Evolutionary conservation across 2,329 filamentous ascomycete genomes (phyloP).

Genomic region (Pseudopithomyces maydicus): DNA sequence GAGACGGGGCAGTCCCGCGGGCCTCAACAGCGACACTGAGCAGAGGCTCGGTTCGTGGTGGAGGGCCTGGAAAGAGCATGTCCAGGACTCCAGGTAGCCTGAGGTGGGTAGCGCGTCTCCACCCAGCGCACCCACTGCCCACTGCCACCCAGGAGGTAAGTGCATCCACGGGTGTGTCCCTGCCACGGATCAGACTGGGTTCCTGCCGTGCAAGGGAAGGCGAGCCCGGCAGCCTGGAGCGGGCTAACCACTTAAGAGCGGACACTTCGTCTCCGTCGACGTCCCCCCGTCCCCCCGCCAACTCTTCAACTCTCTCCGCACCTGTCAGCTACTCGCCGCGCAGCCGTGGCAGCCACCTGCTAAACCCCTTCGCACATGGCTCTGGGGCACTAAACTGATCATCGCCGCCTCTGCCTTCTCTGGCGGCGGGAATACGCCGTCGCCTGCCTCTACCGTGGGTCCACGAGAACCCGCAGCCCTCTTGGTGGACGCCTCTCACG

Average conservation of each 20-base stretch:
- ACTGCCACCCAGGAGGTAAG: no score
- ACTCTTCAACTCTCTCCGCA: neutral
- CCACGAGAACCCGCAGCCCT: neutral
- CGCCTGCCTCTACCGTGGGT: neutral
- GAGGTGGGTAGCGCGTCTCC: neutral
- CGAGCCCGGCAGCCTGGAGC: conserved; percentile 1
- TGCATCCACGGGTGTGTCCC: no score
- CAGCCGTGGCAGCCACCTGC: neutral
- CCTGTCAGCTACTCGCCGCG: conserved; percentile 1
- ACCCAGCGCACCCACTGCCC: neutral
- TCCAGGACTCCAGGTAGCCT: no score
- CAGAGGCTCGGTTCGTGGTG: neutral
- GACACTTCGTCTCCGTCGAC: conserved; percentile 4
- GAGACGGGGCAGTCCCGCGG: neutral
- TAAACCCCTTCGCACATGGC: neutral
- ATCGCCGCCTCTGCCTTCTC: neutral
- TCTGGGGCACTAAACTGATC: neutral
- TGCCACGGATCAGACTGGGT: neutral
- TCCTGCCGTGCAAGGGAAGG: conserved; percentile 4
- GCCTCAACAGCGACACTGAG: neutral
- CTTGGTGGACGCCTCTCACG: neutral
- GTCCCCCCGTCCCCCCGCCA: conserved; percentile 3
- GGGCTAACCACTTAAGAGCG: neutral
- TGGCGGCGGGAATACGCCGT: neutral
- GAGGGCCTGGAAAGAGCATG: neutral